These are phyloP conservation scores for Solanum hybrid DNA, from an alignment of 305 asterid genomes.

Conservation along the genomic window DNA sequence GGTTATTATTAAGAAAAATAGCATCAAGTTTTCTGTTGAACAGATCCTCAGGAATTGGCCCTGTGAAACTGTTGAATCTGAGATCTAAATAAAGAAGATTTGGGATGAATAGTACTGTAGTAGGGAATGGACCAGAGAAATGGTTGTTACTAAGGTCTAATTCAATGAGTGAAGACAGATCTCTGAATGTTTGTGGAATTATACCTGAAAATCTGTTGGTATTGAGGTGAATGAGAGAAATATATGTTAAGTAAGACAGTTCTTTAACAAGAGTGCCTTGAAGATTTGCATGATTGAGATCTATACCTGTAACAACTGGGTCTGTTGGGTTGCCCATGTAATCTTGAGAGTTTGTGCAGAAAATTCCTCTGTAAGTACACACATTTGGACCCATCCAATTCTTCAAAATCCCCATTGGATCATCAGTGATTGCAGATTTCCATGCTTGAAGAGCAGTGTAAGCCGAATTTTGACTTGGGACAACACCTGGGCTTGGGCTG, in stretches of 20 bases:
- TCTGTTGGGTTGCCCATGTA: constrained; percentile 15
- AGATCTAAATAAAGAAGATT: constrained; percentile 63
- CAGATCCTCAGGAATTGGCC: constrained; percentile 56
- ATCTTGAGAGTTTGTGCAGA: constrained; percentile 48
- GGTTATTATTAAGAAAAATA: constrained; percentile 67
- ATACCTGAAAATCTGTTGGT: constrained; percentile 60
- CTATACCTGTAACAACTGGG: constrained; percentile 48
- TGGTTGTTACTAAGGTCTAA: constrained; percentile 83
- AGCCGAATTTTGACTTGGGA: constrained; percentile 20
- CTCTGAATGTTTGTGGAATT: constrained; percentile 42
- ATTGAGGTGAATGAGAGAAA: constrained; percentile 66
- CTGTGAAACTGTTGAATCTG: constrained; percentile 67
- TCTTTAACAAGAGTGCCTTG: constrained; percentile 52
- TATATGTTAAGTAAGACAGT: constrained; percentile 42
- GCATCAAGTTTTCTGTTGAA: constrained; percentile 74
- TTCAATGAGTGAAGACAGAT: constrained; percentile 42
- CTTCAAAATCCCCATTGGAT: constrained; percentile 43
- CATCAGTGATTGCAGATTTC: constrained; percentile 68
- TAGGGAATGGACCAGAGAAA: constrained; percentile 66
- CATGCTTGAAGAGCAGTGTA: constrained; percentile 77
- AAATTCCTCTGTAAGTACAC: constrained; percentile 63
- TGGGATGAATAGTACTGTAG: constrained; percentile 33
- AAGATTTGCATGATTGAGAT: constrained; percentile 76
- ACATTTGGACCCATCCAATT: constrained; percentile 68
- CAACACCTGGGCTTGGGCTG: constrained; percentile 24